These are phyloP conservation scores for Xylariaceae sp. DNA, from an alignment of 2,329 filamentous ascomycete species.

Conservation along the genomic window DNA sequence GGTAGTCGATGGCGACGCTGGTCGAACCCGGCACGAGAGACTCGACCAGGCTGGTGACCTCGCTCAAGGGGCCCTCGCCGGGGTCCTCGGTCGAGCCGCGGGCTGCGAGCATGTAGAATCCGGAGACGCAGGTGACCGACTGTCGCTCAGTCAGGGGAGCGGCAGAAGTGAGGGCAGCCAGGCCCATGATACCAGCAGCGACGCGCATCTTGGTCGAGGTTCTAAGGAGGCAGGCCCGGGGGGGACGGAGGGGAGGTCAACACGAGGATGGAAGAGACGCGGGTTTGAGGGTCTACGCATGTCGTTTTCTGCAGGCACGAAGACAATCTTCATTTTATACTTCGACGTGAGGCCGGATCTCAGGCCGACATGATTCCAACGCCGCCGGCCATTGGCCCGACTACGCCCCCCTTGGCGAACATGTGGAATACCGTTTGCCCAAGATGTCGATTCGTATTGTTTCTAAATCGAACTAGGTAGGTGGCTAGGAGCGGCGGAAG, in stretches of 20 bases:
- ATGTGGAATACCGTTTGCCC: too few species aligned
- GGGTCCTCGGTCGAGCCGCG: conserved; percentile 15
- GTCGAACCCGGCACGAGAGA: conserved; percentile 9
- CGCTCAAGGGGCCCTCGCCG: conserved; percentile 11
- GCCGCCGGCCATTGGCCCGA: too few species aligned
- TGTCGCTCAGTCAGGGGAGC: neutral
- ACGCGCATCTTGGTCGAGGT: neutral
- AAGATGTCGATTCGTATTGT: too few species aligned
- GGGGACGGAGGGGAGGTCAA: neutral
- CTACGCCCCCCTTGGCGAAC: too few species aligned
- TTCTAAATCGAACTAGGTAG: too few species aligned
- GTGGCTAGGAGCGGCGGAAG: too few species aligned
- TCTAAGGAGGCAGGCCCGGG: neutral
- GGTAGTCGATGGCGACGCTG: conserved; percentile 17
- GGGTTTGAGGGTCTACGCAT: too few species aligned
- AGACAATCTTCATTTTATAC: too few species aligned
- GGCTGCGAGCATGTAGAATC: conserved; percentile 19
- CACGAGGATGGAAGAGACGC: too few species aligned
- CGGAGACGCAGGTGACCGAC: conserved; percentile 15
- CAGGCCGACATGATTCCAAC: too few species aligned
- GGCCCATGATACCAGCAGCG: conserved; percentile 2
- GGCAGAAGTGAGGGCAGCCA: conserved; percentile 11
- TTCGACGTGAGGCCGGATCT: too few species aligned
- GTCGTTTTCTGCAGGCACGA: too few species aligned
- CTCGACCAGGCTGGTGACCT: conserved; percentile 11